Conservation (phyloP, 768 basidiomycete genomes). For the Tulasnella calospora region DNA sequence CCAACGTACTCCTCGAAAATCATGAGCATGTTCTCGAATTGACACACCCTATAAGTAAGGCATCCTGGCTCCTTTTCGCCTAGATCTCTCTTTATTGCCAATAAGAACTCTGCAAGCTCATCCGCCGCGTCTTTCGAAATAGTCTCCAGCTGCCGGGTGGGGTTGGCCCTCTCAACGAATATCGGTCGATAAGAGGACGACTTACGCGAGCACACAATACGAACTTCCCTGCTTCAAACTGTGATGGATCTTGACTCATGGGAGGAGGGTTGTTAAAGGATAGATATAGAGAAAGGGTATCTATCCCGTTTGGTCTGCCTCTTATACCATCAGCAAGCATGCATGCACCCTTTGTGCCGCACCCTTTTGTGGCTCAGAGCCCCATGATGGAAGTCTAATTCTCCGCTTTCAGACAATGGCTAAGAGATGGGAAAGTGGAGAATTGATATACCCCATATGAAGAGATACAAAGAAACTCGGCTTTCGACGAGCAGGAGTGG, state of each 20-base stretch:
- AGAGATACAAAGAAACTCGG: background rate
- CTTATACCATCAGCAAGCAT: background rate
- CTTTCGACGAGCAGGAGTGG: background rate
- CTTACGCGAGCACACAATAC: slow-evolving; percentile 2
- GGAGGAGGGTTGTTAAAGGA: background rate
- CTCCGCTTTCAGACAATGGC: background rate
- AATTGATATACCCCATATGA: background rate
- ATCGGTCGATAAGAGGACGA: background rate
- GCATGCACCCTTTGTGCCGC: background rate
- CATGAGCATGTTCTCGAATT: background rate
- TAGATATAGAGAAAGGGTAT: background rate
- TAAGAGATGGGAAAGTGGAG: background rate
- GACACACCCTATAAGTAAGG: background rate
- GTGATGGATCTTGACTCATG: slow-evolving; percentile 12
- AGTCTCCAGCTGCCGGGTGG: background rate
- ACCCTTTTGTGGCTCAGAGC: too few relatives aligned
- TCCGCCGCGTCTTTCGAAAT: background rate
- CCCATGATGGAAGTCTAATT: too few relatives aligned
- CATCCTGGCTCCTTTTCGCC: slow-evolving; percentile 1
- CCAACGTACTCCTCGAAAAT: background rate
- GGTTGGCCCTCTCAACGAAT: background rate
- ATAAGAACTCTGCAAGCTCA: background rate
- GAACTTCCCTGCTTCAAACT: background rate
- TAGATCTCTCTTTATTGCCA: background rate
- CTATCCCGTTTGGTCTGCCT: background rate